Conservation (phyloP, 768 basidiomycete species). For the Lactarius evosmus region DNA sequence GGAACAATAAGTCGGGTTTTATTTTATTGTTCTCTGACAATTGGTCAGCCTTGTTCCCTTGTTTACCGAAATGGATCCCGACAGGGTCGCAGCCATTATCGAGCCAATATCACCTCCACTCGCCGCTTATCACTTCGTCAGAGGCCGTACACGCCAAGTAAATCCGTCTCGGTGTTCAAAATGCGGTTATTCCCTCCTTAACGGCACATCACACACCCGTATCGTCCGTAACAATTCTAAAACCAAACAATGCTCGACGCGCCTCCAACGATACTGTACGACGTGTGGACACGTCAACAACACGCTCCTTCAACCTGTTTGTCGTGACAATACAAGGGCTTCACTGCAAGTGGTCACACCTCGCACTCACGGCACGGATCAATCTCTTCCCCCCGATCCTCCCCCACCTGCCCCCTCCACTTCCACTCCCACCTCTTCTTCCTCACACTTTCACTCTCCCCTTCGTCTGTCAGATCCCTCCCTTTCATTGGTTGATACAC, state of each 20-base stretch:
- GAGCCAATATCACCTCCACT: conserved; percentile 52
- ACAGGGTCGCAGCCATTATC: conserved; percentile 48
- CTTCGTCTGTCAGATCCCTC: conserved; percentile 3
- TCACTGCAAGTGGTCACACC: not conserved
- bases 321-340: conserved; percentile 2
- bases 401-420: not conserved
- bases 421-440: not conserved
- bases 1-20: conserved; percentile 12
- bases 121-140: conserved; percentile 57
- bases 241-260: conserved; percentile 15
- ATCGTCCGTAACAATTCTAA: conserved; percentile 36
- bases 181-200: conserved; percentile 52
- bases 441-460: conserved; percentile 8
- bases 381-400: not conserved
- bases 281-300: conserved; percentile 33
- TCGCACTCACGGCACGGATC: conserved; percentile 16
- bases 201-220: conserved; percentile 40
- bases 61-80: conserved; percentile 17
- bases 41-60: too few species aligned
- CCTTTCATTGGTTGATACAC: not conserved
- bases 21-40: not conserved
- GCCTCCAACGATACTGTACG: conserved; percentile 32
- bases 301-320: conserved; percentile 28
- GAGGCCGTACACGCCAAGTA: conserved; percentile 35
- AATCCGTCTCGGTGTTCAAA: conserved; percentile 43